These are phyloP conservation scores for Astrephomene gubernaculifera DNA, from an alignment of 139 green algal species.

Conservation along the genomic window DNA sequence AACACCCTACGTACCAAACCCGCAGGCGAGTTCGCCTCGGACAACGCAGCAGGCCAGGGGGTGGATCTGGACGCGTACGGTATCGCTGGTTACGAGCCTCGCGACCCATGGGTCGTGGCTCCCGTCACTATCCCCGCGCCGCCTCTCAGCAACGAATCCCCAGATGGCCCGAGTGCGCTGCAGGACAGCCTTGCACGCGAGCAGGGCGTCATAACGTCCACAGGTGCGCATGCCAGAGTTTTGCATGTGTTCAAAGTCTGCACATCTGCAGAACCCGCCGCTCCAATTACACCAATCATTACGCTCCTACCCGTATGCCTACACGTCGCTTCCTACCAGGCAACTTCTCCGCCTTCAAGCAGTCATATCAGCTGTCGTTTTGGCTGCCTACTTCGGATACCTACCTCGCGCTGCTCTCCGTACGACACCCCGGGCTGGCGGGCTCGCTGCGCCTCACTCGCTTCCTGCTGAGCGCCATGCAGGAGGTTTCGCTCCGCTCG, in stretches of 20 bases:
- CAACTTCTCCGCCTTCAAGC: conserved; percentile 31
- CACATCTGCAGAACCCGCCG: too few relatives aligned
- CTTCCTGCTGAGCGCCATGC: conserved; percentile 37
- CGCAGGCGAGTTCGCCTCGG: conserved; percentile 12
- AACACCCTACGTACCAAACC: neutral
- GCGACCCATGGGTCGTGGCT: neutral
- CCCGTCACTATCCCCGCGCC: neutral
- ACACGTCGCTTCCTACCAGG: conserved; percentile 17
- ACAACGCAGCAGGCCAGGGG: conserved; percentile 12
- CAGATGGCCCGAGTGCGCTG: conserved; percentile 11
- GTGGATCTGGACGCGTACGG: conserved; percentile 10
- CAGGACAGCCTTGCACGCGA: conserved; percentile 28
- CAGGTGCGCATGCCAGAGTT: neutral
- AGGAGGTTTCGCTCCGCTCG: neutral
- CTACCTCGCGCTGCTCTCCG: conserved; percentile 47
- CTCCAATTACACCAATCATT: too few relatives aligned
- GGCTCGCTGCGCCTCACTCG: conserved; percentile 12
- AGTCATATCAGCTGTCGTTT: conserved; percentile 36
- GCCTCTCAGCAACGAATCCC: conserved; percentile 9
- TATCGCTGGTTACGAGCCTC: neutral
- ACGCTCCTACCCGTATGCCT: neutral
- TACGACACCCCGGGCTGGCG: conserved; percentile 30
- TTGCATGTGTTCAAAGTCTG: too few relatives aligned
- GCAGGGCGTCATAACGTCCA: conserved; percentile 30
- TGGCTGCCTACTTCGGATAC: conserved; percentile 6